Evolutionary conservation across 805 yeast species (phyloP), one percentile per base, ranked within the genome.

Genomic region (Ascoidea tarda): DNA sequence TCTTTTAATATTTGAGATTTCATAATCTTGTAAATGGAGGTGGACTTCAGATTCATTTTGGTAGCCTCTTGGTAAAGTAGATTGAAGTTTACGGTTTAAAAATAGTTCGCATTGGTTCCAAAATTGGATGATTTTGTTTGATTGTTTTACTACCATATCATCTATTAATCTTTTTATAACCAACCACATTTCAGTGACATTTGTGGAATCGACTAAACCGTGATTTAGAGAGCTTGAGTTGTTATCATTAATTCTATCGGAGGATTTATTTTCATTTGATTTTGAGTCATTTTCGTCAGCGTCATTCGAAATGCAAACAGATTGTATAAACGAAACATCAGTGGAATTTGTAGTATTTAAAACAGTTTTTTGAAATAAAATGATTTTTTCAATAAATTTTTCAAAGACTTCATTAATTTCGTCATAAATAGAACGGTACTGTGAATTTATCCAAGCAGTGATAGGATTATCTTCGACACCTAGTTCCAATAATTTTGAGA

Each of bases 401-500:
- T 65, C 65, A 32, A 75, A 74, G 4, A 69, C 69, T 21, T 73
- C 71, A 28, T 67, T 66, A 33, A 79, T 64, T 50, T 67, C 65
- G 1, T 60, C 57, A 6, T 66, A 62, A 54, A 79, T 69, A 16
- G 62, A 62, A 31, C 68, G 66, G 49, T 73, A 71, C 59, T 76
- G 82, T 16, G 75, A 65, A 47, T 73, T 68, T 33, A 84, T 72
- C 80, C 88, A 84, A 51, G 75, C 78, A 28, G 72, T 62, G 5
- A 84, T 76, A 5, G 91, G 91, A 61, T 79, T 82, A 53, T 78
- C 81, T 49, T 70, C 74, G 2, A 76, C 73, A n/a, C 81, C 84
- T 42, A 85, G 66, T 55, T 83, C 87, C 48, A 81, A 63, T 42
- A 84, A 67, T 57, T 75, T 77, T n/a, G 74, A 70, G 31, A 83